These are phyloP conservation scores for Astrothelium macrocarpum DNA, from an alignment of 495 filamentous ascomycete genomes.

Conservation along the genomic window DNA sequence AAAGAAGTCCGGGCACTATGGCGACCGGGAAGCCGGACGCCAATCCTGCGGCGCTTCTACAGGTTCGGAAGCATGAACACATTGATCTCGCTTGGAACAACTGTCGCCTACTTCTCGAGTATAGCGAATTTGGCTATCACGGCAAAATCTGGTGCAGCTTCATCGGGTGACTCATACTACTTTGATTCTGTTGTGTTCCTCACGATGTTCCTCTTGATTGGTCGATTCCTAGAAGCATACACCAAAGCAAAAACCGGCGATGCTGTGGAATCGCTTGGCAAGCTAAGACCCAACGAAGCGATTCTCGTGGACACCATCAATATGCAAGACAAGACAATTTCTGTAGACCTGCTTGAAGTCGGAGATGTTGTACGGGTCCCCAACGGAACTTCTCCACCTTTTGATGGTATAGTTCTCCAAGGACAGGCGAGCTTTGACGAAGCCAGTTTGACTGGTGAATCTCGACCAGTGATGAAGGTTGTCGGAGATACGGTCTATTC, in stretches of 20 bases:
- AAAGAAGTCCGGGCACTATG: slow-evolving; percentile 75
- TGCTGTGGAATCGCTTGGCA: slow-evolving; percentile 69
- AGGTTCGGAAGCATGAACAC: slow-evolving; percentile 96
- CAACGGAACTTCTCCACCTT: slow-evolving; percentile 75
- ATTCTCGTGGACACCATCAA: slow-evolving; percentile 43
- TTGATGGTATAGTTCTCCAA: slow-evolving; percentile 61
- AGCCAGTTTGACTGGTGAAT: slow-evolving; percentile 84
- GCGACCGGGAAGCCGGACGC: slow-evolving; percentile 67
- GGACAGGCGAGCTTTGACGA: slow-evolving; percentile 73
- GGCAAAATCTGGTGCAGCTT: slow-evolving; percentile 34
- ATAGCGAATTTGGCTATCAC: slow-evolving; percentile 68
- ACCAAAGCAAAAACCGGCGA: slow-evolving; percentile 89
- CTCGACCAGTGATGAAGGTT: slow-evolving; percentile 60
- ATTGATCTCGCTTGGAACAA: slow-evolving; percentile 79
- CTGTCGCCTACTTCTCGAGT: slow-evolving; percentile 79
- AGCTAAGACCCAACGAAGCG: slow-evolving; percentile 72
- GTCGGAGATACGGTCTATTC: slow-evolving; percentile 66
- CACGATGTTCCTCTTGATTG: slow-evolving; percentile 80
- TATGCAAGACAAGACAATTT: slow-evolving; percentile 35
- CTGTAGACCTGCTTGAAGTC: slow-evolving; percentile 69
- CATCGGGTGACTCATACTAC: slow-evolving; percentile 44
- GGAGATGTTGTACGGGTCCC: slow-evolving; percentile 70
- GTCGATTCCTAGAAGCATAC: slow-evolving; percentile 76
- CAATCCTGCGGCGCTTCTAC: slow-evolving; percentile 69
- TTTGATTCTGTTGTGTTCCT: slow-evolving; percentile 94